Evolutionary conservation across 2,329 filamentous ascomycete genomes (phyloP).

Genomic region (Drechslerella coelobrocha): DNA sequence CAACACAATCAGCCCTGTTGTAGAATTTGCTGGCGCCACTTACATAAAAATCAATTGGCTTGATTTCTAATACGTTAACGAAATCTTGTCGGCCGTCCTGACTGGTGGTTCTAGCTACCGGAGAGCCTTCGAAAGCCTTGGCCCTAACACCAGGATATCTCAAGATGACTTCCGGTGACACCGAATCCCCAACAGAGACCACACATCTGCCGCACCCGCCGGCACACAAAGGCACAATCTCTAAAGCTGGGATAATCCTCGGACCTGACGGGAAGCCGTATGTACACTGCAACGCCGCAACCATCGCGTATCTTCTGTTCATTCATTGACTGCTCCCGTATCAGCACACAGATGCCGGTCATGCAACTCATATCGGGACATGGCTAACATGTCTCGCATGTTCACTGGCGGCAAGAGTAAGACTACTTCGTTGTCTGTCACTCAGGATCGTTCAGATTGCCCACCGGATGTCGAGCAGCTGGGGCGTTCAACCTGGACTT

Average conservation of each 20-base stretch:
- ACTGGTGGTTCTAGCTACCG: neutral
- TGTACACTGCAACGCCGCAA: conserved; percentile 57
- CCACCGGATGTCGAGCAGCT: conserved; percentile 88
- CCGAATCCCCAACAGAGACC: conserved; percentile 8
- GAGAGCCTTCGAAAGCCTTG: neutral
- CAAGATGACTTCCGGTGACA: conserved; percentile 21
- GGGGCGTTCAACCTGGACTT: conserved; percentile 88
- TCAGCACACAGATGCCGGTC: conserved; percentile 68
- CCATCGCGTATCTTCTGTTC: conserved; percentile 43
- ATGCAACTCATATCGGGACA: conserved; percentile 69
- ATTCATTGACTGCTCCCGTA: neutral
- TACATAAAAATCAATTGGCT: conserved; percentile 12
- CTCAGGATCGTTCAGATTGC: conserved; percentile 53
- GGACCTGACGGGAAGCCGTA: conserved; percentile 86
- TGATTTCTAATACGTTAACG: conserved; percentile 38
- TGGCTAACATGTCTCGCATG: conserved; percentile 66
- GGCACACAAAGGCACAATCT: conserved; percentile 35
- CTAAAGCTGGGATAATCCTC: conserved; percentile 72
- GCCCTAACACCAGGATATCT: neutral
- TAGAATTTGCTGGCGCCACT: conserved; percentile 18
- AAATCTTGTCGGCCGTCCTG: neutral
- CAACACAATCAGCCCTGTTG: conserved; percentile 43
- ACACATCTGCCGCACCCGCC: conserved; percentile 26
- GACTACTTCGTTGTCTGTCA: conserved; percentile 56
- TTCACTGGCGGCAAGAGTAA: conserved; percentile 61